phyloP scores from a whole-genome alignment of 2,329 filamentous ascomycete species.

The Colletotrichum neosansevieriae region DNA sequence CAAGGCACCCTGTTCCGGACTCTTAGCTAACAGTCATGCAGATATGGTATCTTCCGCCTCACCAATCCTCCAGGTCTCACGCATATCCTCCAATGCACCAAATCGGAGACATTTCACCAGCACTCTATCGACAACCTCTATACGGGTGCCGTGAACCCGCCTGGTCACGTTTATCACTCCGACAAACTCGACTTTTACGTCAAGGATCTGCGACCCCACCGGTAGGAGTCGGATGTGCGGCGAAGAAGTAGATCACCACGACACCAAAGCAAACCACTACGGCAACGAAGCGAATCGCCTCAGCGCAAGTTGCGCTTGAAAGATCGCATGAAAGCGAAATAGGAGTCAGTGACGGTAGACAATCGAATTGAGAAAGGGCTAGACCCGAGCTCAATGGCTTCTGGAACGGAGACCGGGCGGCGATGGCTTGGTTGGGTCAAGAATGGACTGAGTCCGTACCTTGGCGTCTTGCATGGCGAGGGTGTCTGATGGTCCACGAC shows the following conservation, averaged over 20 bases:
- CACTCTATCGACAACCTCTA: conserved; percentile 77
- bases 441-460: background rate
- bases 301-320: background rate
- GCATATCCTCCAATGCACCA: conserved; percentile 83
- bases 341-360: background rate
- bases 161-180: conserved; percentile 77
- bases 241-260: background rate
- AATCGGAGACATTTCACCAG: conserved; percentile 87
- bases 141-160: conserved; percentile 75
- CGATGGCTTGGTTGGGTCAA: background rate
- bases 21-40: conserved; percentile 50
- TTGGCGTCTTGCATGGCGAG: conserved; percentile 38
- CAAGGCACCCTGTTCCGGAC: background rate
- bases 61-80: conserved; percentile 93
- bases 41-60: conserved; percentile 91
- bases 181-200: conserved; percentile 72
- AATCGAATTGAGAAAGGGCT: background rate
- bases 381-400: background rate
- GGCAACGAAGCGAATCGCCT: background rate
- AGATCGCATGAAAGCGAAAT: background rate
- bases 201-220: conserved; percentile 62
- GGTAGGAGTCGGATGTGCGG: conserved; percentile 24
- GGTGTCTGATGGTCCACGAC: conserved; percentile 19
- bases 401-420: too few relatives aligned
- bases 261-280: background rate